These are phyloP conservation scores for Metarhizium brunneum DNA, from an alignment of 2,329 filamentous ascomycete genomes.

Conservation along the genomic window DNA sequence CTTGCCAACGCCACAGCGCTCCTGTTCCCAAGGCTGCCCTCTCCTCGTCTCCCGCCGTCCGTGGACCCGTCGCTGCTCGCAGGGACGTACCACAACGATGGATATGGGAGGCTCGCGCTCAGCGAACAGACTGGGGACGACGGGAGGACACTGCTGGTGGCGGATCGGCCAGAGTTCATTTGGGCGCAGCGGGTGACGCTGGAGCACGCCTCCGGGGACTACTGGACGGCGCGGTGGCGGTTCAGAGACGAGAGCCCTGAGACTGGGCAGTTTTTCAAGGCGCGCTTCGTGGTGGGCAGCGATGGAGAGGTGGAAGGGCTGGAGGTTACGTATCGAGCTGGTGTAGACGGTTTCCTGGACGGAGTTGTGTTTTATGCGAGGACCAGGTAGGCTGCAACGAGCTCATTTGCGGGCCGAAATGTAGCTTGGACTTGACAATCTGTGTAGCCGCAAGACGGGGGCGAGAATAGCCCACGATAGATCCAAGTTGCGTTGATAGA, in stretches of 20 bases:
- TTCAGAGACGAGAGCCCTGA: not conserved
- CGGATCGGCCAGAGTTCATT: not conserved
- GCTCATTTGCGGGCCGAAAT: not conserved
- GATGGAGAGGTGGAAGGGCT: not conserved
- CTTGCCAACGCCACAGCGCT: not conserved
- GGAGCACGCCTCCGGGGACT: not conserved
- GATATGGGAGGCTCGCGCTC: not conserved
- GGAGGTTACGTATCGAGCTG: not conserved
- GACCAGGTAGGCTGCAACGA: not conserved
- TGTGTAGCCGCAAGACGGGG: too few relatives aligned
- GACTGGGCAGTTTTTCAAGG: not conserved
- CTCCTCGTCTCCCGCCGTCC: not conserved
- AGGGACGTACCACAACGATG: not conserved
- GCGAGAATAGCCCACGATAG: too few relatives aligned
- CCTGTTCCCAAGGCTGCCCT: not conserved
- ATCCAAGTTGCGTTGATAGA: too few relatives aligned
- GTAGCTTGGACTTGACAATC: too few relatives aligned
- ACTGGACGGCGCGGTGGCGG: not conserved
- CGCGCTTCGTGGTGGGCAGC: not conserved
- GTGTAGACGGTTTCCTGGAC: not conserved
- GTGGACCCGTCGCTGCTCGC: not conserved
- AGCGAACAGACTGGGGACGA: not conserved
- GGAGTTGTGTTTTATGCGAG: not conserved
- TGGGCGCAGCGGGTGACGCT: not conserved
- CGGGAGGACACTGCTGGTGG: not conserved